Evolutionary conservation across 768 basidiomycete species (phyloP), one percentile per base, ranked within the genome.

Genomic region (Russula brevipes): DNA sequence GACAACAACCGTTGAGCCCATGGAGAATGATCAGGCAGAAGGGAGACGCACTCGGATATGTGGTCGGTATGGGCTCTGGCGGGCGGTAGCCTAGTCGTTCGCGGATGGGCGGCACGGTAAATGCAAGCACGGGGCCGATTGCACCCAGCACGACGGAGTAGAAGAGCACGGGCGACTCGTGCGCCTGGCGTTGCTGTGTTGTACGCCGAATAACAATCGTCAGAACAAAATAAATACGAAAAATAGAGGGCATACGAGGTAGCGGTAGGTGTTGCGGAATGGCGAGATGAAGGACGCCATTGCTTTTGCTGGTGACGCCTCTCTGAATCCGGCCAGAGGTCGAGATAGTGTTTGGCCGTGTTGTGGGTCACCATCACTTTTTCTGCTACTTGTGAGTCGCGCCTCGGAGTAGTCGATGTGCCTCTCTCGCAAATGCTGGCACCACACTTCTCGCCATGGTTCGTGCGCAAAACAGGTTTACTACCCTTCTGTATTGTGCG

Each of bases 111-210:
- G 93, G 93, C n/a, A 94, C 80, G 47, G 79, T 76, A 49, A 90
- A 67, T 49, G 86, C 86, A 74, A 93, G 76, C 33, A 87, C 76
- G 10, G 93, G 93, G 2, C 93, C 93, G 69, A 85, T 80, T 61
- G 78, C 69, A 55, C 92, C 93, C 61, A 96, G 76, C 54, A 86
- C 74, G 72, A 86, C 80, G 14, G 93, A 93, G 76, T 86, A 96
- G 79, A 94, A 95, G 73, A 94, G 83, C 73, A 92, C 89, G 35
- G 93, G 92, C 70, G 83, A 84, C 76, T 96, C 93, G 76, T 96
- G 93, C 41, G 93, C 91, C 69, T 87, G 84, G 51, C 88, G 84
- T 92, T 93, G 91, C 93, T 95, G 72, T 51, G 31, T 14, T 39
- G 54, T 38, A 44, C 35, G 59, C 46, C 19, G 41, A 41, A 39